Base-by-base conservation (phyloP, 1,139 yeast genomes). In the Kazachstania sp. region DNA sequence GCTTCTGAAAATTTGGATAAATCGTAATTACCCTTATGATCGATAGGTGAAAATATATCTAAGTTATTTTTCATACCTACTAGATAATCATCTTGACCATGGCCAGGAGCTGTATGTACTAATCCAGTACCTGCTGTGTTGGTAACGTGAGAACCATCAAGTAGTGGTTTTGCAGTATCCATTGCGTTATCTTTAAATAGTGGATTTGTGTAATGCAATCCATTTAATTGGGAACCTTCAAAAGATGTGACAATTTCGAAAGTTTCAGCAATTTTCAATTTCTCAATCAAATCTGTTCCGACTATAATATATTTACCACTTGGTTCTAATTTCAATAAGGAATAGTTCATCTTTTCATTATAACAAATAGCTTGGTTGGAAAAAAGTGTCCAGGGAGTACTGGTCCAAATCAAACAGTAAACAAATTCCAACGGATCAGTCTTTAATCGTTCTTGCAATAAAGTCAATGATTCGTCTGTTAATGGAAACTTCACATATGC, bases 31-130 rank as follows among this genome's bases (percentile, higher is more conserved):
- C 98, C 98, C 47, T 71, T 68, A 49, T 75, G 77, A 60, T 92
- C 88, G 2, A 92, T 95, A 0, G 92, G 86, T 0, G 97, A 86
- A 51, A 71, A 75, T 1, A 86, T 77, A 8, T 67, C 71, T 31
- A 94, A 72, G 0, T 71, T 71, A 52, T 83, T 69, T 20, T 71
- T 66, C 49, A 75, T 67, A 26, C 95, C 94, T 30, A 84, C 73
- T 26, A 83, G 60, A 62, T 86, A 90, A 70, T 92, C 99, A 54
- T 94, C 98, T 59, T 83, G 79, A 56, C 99, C 99, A 65, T 92
- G 98, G 0, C 97, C 97, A 1, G 98, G 97, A 0, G 98, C 97
- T 16, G 88, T 86, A 61, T 92, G 99, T 1, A 92, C 99, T 16
- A 94, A 69, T 1, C 98, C 99, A 0, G 98, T 87, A 66, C 99